A percentile compares a stretch with the other conserved stretches of the same genome.
Conservation (phyloP, 345 rosid genomes). For the Eucalyptus coolabah region DNA sequence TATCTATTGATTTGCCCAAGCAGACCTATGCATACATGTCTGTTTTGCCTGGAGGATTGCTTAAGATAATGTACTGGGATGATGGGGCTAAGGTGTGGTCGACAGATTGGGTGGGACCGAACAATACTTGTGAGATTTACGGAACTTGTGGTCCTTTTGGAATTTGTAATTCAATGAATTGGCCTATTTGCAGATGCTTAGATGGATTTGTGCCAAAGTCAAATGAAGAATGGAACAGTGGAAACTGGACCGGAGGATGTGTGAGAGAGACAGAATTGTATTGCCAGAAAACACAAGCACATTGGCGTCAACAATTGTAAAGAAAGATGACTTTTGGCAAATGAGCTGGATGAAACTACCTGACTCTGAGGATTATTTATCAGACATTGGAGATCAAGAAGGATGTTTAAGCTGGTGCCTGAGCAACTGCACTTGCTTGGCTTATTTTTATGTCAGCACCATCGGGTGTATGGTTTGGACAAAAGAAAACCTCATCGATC, state of each 20-base stretch:
- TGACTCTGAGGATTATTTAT: not conserved
- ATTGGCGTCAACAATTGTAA: not conserved
- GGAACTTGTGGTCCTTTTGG: constrained; percentile 12
- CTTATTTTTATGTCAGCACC: not conserved
- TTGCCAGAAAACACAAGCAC: not conserved
- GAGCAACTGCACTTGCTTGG: constrained; percentile 4
- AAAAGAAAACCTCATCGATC: not conserved
- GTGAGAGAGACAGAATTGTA: not conserved
- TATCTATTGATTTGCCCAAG: not conserved
- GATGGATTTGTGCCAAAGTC: constrained; percentile 14
- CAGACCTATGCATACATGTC: not conserved
- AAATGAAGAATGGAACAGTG: not conserved
- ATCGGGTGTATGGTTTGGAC: not conserved
- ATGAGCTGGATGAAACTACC: not conserved
- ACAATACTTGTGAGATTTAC: constrained; percentile 5
- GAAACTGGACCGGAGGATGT: constrained; percentile 11
- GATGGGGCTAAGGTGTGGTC: not conserved
- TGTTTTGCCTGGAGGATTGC: not conserved
- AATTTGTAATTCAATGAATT: not conserved
- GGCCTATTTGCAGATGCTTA: constrained; percentile 4
- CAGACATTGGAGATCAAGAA: not conserved
- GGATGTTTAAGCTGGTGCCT: constrained; percentile 9
- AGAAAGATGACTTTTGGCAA: not conserved
- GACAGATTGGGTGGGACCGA: not conserved
- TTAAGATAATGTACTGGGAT: constrained; percentile 1